Conservation (phyloP, 805 yeast species). For the Teunomyces kruisii region DNA sequence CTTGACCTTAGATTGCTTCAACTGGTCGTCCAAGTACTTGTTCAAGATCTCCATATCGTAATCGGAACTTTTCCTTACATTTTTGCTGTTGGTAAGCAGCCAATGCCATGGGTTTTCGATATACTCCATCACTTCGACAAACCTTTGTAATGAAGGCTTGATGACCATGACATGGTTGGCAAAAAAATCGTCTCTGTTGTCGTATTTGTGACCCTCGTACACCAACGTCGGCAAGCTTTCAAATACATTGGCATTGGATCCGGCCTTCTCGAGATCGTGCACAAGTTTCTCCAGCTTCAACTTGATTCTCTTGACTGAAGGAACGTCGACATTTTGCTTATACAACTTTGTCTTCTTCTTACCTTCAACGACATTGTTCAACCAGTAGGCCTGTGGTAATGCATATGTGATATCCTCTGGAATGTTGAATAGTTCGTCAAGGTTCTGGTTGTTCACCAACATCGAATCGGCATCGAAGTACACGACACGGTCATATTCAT, state of each 20-base stretch:
- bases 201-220: slow-evolving; percentile 24
- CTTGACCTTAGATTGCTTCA: slow-evolving; percentile 21
- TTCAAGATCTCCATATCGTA: slow-evolving; percentile 58
- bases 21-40: slow-evolving; percentile 49
- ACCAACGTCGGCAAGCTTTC: slow-evolving; percentile 18
- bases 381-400: slow-evolving; percentile 39
- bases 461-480: slow-evolving; percentile 61
- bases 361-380: slow-evolving; percentile 19
- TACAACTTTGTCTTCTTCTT: slow-evolving; percentile 6
- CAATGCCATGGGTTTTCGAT: slow-evolving; percentile 30
- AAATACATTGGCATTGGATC: slow-evolving; percentile 6
- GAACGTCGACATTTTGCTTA: slow-evolving; percentile 13
- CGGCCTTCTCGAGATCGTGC: not conserved
- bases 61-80: slow-evolving; percentile 30
- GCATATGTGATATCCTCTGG: slow-evolving; percentile 26
- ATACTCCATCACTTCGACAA: slow-evolving; percentile 19
- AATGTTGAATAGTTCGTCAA: slow-evolving; percentile 32
- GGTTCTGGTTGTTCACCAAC: slow-evolving; percentile 25
- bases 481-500: slow-evolving; percentile 51
- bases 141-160: slow-evolving; percentile 42
- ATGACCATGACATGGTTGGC: slow-evolving; percentile 59
- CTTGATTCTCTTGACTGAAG: slow-evolving; percentile 11
- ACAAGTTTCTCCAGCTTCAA: slow-evolving; percentile 12
- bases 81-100: slow-evolving; percentile 19
- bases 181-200: slow-evolving; percentile 30